Percentiles rank a stretch among this genome's conserved stretches.
Conservation (phyloP, 1,139 yeast genomes). For the Sugiyamaella xylanicola region DNA sequence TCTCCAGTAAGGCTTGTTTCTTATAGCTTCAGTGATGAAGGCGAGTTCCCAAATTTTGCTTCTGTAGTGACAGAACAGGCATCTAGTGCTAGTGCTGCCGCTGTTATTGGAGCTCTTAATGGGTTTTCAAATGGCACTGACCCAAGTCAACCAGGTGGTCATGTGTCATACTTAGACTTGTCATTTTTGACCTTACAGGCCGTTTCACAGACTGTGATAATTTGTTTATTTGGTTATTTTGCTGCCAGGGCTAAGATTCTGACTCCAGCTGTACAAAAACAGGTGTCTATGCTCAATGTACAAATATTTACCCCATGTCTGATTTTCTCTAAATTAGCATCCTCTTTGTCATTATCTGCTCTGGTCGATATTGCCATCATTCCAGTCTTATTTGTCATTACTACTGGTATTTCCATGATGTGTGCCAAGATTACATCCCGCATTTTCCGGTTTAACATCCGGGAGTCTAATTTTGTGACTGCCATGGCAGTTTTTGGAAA, state of each 20-base stretch:
- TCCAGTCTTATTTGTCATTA: conserved; percentile 68
- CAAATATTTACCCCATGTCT: conserved; percentile 83
- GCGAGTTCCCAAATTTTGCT: conserved; percentile 16
- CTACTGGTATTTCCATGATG: conserved; percentile 61
- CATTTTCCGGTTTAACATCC: conserved; percentile 54
- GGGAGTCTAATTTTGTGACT: conserved; percentile 77
- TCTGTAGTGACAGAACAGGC: conserved; percentile 8
- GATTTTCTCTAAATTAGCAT: conserved; percentile 77
- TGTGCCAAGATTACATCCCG: conserved; percentile 56
- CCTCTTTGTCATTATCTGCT: conserved; percentile 66
- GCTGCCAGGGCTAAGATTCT: conserved; percentile 66
- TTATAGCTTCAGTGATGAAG: conserved; percentile 15
- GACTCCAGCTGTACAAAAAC: conserved; percentile 63
- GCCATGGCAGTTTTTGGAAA: conserved; percentile 91
- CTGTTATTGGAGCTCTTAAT: not conserved
- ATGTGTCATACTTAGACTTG: conserved; percentile 56
- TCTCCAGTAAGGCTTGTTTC: conserved; percentile 11
- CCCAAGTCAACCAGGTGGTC: conserved; percentile 18
- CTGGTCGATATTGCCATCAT: conserved; percentile 69
- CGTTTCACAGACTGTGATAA: conserved; percentile 71
- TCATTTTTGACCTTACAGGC: conserved; percentile 74
- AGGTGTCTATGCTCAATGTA: conserved; percentile 67
- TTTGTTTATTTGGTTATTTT: conserved; percentile 70
- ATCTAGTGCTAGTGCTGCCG: not conserved
- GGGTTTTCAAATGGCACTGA: not conserved